phyloP scores from a whole-genome alignment of 2,329 filamentous ascomycete species.

The Colletotrichum australisinense region DNA sequence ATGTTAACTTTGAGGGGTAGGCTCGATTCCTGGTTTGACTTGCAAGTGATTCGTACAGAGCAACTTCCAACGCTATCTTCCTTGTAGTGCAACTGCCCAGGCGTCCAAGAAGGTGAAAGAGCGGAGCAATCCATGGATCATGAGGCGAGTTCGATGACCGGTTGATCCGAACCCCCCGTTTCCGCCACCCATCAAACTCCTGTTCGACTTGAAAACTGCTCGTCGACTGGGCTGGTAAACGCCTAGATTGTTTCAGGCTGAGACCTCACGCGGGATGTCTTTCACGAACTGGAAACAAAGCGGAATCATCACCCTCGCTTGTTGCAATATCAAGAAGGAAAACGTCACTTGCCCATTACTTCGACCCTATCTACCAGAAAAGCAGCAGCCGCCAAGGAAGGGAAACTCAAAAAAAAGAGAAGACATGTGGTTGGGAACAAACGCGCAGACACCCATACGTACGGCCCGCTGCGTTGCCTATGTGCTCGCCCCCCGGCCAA shows the following conservation, averaged over 20 bases:
- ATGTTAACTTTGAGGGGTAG: no score
- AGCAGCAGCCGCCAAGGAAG: slow-evolving; percentile 19
- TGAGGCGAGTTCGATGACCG: slow-evolving; percentile 22
- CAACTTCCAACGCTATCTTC: no score
- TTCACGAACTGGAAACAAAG: not conserved
- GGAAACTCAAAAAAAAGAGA: not conserved
- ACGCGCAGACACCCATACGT: not conserved
- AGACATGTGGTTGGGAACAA: not conserved
- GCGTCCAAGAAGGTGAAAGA: not conserved
- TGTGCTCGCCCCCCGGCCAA: not conserved
- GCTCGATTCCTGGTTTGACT: no score
- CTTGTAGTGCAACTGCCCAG: no score
- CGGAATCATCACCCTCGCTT: not conserved
- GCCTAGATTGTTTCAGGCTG: not conserved
- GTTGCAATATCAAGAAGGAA: not conserved
- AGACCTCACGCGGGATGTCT: not conserved
- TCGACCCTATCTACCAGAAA: slow-evolving; percentile 33
- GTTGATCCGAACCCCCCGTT: not conserved
- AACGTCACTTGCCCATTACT: slow-evolving; percentile 33
- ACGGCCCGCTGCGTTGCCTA: slow-evolving; percentile 1
- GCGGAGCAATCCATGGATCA: not conserved
- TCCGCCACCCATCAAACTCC: not conserved
- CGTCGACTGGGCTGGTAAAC: not conserved
- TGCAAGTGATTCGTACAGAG: no score
- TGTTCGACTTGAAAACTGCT: not conserved